Evolutionary conservation across 805 yeast genomes (phyloP).

Genomic region (Saturnispora sanitii): DNA sequence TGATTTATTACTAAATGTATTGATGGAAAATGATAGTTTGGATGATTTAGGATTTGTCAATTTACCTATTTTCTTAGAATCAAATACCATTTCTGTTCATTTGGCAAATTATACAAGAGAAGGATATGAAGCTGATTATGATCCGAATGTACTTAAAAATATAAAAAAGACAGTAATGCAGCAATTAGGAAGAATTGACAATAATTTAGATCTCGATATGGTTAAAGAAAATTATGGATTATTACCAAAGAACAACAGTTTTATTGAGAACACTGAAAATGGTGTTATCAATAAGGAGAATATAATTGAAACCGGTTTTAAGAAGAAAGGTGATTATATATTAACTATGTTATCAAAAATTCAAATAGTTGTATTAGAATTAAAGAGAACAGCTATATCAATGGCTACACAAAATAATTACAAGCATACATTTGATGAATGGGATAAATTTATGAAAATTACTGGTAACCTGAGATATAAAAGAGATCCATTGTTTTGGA

Average conservation of each 20-base stretch:
- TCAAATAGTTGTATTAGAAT: slow-evolving; percentile 23
- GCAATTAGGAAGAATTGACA: slow-evolving; percentile 15
- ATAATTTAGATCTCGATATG: slow-evolving; percentile 10
- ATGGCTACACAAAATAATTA: slow-evolving; percentile 32
- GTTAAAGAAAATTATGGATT: slow-evolving; percentile 10
- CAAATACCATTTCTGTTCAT: slow-evolving; percentile 15
- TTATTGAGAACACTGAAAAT: slow-evolving; percentile 1
- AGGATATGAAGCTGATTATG: slow-evolving; percentile 11
- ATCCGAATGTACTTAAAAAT: slow-evolving; percentile 4
- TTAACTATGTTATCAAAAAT: slow-evolving; percentile 16
- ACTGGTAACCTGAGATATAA: slow-evolving; percentile 20
- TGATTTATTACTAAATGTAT: slow-evolving; percentile 15
- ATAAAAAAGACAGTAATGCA: slow-evolving; percentile 10
- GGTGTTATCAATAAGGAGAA: slow-evolving; percentile 8
- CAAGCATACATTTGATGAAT: slow-evolving; percentile 40
- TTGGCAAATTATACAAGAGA: slow-evolving; percentile 19
- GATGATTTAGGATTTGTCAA: slow-evolving; percentile 15
- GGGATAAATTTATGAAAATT: slow-evolving; percentile 34
- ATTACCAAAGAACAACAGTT: not conserved
- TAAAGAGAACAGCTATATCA: slow-evolving; percentile 26
- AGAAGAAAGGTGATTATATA: slow-evolving; percentile 21
- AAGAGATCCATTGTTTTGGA: slow-evolving; percentile 41
- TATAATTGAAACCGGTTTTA: slow-evolving; percentile 15
- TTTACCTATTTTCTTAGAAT: slow-evolving; percentile 11
- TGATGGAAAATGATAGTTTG: slow-evolving; percentile 14